Conservation (phyloP, 495 filamentous ascomycete genomes). For the Penicillium manginii region DNA sequence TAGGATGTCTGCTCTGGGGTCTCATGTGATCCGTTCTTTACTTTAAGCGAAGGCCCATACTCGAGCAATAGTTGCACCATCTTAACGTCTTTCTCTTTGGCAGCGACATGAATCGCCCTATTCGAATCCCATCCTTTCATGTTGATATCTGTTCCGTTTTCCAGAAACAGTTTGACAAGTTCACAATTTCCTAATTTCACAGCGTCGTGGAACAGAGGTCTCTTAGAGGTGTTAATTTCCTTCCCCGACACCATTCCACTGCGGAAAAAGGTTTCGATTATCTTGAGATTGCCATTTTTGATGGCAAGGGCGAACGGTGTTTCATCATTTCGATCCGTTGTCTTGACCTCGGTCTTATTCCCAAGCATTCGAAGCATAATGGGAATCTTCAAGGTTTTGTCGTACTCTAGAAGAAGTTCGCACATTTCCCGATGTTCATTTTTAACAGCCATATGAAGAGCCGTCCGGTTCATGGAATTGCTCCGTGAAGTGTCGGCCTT, state of each 20-base stretch:
- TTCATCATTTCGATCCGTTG: not conserved
- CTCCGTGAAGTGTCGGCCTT: not conserved
- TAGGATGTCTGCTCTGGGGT: conserved; percentile 8
- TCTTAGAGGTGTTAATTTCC: conserved; percentile 1
- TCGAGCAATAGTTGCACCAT: conserved; percentile 7
- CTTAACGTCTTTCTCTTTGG: conserved; percentile 6
- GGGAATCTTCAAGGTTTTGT: not conserved
- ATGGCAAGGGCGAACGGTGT: conserved; percentile 5
- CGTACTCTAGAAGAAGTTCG: not conserved
- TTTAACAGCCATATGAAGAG: not conserved
- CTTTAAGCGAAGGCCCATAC: conserved; percentile 4
- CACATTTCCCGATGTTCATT: not conserved
- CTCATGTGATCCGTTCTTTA: not conserved
- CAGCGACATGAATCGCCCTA: conserved; percentile 8
- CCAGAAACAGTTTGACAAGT: conserved; percentile 5
- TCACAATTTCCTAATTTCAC: conserved; percentile 1
- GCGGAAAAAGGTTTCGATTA: conserved; percentile 1
- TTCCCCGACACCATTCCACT: not conserved
- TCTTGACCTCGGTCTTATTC: not conserved
- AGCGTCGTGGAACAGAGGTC: conserved; percentile 8
- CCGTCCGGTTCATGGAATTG: not conserved
- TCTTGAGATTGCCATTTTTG: not conserved
- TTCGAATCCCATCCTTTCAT: conserved; percentile 9
- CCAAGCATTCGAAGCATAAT: not conserved
- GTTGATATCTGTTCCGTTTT: conserved; percentile 1